Evolutionary conservation across 2,329 filamentous ascomycete genomes (phyloP).

Genomic region (Plectosphaerella sp.): DNA sequence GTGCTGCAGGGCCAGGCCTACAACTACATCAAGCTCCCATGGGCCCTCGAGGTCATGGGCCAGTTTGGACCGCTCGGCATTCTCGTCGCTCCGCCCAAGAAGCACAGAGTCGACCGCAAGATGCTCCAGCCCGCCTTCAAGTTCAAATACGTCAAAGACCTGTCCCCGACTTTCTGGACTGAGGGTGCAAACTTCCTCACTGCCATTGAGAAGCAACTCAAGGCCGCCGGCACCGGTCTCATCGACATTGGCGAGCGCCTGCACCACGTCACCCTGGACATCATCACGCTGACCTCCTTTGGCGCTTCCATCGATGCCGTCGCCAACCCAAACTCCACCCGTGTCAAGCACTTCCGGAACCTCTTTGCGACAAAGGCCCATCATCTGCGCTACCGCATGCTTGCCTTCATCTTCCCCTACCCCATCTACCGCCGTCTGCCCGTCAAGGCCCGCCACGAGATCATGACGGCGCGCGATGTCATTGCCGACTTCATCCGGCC

Average conservation of each 20-base stretch:
- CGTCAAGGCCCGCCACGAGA: not conserved
- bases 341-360: not conserved
- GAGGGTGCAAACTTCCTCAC: not conserved
- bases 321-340: not conserved
- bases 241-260: not conserved
- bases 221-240: not conserved
- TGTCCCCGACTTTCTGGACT: not conserved
- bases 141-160: not conserved
- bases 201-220: not conserved
- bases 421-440: not conserved
- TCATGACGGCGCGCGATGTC: not conserved
- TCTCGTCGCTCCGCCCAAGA: not conserved
- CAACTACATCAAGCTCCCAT: slow-evolving; percentile 6
- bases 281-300: not conserved
- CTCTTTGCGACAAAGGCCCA: not conserved
- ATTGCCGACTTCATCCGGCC: not conserved
- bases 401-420: not conserved
- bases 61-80: not conserved
- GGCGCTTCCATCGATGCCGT: not conserved
- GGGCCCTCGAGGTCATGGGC: not conserved
- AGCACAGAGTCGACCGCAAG: not conserved
- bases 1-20: slow-evolving; percentile 2
- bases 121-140: not conserved
- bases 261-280: not conserved
- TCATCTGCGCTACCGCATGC: not conserved